Evolutionary conservation across 306 rosid genomes (phyloP).

Genomic region (Senna tora): DNA sequence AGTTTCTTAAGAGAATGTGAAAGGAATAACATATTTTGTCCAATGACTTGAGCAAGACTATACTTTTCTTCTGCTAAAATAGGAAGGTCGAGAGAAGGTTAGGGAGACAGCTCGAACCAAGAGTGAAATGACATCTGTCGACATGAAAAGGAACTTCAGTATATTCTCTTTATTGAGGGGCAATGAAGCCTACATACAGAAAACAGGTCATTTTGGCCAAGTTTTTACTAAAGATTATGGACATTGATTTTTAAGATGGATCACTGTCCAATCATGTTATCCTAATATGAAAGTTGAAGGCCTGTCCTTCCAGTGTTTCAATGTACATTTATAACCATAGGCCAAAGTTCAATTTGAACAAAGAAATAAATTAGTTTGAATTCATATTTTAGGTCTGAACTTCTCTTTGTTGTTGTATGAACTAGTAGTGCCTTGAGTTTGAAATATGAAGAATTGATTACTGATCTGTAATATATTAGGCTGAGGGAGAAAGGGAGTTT

Average conservation of each 20-base stretch:
- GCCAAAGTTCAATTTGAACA: neutral
- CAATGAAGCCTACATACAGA: neutral
- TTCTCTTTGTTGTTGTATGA: neutral
- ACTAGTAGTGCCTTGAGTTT: neutral
- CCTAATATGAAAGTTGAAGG: neutral
- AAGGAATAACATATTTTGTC: neutral
- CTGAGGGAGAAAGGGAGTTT: neutral
- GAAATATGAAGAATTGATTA: neutral
- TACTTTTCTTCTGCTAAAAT: neutral
- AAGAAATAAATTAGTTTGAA: slow-evolving; percentile 1
- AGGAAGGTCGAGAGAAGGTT: neutral
- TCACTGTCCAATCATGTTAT: neutral
- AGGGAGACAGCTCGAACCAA: neutral
- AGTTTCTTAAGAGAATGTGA: neutral
- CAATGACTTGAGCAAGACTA: neutral
- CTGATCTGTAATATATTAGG: neutral
- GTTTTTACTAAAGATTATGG: neutral
- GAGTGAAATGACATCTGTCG: neutral
- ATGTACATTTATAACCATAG: neutral
- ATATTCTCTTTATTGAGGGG: neutral
- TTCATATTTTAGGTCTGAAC: neutral
- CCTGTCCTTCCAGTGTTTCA: neutral
- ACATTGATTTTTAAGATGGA: slow-evolving; percentile 22
- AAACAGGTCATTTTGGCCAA: neutral
- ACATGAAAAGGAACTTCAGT: neutral